These are phyloP conservation scores for Mortierella sp. DNA, from an alignment of 371 early-diverging fungal species.

Conservation along the genomic window DNA sequence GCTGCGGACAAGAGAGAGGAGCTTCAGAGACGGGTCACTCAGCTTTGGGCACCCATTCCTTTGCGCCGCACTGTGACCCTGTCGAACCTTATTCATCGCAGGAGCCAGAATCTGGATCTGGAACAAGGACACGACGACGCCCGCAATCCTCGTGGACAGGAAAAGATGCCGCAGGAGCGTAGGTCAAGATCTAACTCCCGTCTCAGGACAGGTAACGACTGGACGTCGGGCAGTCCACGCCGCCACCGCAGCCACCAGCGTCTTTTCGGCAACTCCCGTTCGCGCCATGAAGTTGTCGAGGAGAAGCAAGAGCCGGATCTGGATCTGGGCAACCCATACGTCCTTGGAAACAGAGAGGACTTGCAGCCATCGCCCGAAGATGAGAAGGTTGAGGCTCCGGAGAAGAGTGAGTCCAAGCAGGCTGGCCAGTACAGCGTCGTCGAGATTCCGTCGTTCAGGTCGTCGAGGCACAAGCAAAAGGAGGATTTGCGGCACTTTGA, in stretches of 20 bases:
- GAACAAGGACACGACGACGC: slow-evolving; percentile 23
- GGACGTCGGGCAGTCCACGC: not conserved
- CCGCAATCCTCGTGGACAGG: not conserved
- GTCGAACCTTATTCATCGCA: slow-evolving; percentile 26
- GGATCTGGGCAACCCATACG: slow-evolving; percentile 18
- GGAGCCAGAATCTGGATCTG: slow-evolving; percentile 12
- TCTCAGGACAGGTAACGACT: not conserved
- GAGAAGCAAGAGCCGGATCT: not conserved
- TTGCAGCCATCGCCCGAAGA: not conserved
- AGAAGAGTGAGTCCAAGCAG: not conserved
- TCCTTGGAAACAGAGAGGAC: slow-evolving; percentile 13
- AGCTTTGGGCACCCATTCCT: slow-evolving; percentile 27
- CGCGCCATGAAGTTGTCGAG: not conserved
- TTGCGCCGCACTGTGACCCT: slow-evolving; percentile 35
- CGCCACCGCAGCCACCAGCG: slow-evolving; percentile 15
- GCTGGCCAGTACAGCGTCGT: slow-evolving; percentile 29
- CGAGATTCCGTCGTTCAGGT: slow-evolving; percentile 41
- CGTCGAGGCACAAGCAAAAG: slow-evolving; percentile 20
- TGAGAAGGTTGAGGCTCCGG: not conserved
- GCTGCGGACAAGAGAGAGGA: slow-evolving; percentile 58
- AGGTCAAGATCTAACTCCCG: slow-evolving; percentile 34
- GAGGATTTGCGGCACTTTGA: slow-evolving; percentile 19
- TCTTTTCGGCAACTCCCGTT: not conserved
- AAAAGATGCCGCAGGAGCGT: not conserved
- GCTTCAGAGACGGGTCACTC: slow-evolving; percentile 38